Evolutionary conservation across 2,329 filamentous ascomycete genomes (phyloP).

Genomic region (Exophiala lecanii-corni): DNA sequence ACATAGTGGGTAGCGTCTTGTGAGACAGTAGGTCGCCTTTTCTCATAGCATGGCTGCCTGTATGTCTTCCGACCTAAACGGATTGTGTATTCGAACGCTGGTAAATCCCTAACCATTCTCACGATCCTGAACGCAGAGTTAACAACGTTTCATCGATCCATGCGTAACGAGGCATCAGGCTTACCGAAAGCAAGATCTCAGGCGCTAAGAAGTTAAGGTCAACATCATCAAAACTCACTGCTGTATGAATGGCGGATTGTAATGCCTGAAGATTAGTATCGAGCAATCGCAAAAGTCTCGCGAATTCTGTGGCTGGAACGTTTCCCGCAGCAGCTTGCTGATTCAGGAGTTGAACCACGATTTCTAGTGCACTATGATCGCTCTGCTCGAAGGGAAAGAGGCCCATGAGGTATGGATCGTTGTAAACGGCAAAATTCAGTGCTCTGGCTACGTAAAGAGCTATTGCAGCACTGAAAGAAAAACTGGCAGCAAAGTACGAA

Average conservation of each 20-base stretch:
- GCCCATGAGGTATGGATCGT: not conserved
- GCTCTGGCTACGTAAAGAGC: slow-evolving; percentile 8
- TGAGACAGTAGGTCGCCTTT: too few relatives aligned
- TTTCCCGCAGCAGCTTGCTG: slow-evolving; percentile 10
- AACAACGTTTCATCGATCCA: too few relatives aligned
- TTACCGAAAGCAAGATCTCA: not conserved
- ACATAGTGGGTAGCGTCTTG: too few relatives aligned
- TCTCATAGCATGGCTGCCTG: too few relatives aligned
- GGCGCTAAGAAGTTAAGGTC: not conserved
- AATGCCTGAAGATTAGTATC: slow-evolving; percentile 12
- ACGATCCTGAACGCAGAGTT: too few relatives aligned
- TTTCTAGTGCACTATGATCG: slow-evolving; percentile 6
- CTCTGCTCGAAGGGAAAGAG: slow-evolving; percentile 5
- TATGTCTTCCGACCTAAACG: too few relatives aligned
- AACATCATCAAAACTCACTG: slow-evolving; percentile 8
- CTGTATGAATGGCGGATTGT: slow-evolving; percentile 4
- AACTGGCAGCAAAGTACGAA: slow-evolving; percentile 16
- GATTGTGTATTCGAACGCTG: too few relatives aligned
- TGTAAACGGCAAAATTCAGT: not conserved
- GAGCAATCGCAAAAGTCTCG: slow-evolving; percentile 6
- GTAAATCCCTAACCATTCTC: too few relatives aligned
- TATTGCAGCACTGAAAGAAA: slow-evolving; percentile 14
- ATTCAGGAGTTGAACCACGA: slow-evolving; percentile 1
- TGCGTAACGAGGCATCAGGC: too few relatives aligned
- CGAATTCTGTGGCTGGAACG: slow-evolving; percentile 9